Base-by-base conservation (phyloP, 2,329 filamentous ascomycete species). In the Blastomyces percursus region DNA sequence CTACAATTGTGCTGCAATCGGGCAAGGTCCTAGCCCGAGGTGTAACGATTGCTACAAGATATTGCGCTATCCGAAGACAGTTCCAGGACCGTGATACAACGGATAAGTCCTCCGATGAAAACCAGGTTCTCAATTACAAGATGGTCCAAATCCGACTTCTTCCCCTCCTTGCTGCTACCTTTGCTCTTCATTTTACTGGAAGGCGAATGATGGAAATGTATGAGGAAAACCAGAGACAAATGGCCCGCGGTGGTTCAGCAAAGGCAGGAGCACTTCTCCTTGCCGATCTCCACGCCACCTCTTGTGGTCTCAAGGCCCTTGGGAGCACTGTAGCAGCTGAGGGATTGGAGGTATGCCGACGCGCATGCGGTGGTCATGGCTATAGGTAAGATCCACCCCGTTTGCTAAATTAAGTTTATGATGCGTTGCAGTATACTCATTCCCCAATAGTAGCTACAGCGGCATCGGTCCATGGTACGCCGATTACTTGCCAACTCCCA, bases 181-280 rank as follows among this genome's bases (percentile, higher is more conserved):
- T 88, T 66, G 88, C 89, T n/a, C 79, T 91, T 14, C 87, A 90
- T 73, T 91, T 91, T 71, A 91, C 89, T 24, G 88, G 89, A 40
- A 84, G 86, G 62, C 83, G 83, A 46, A 91, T 91, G 88, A 88
- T 90, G 80, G 79, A 78, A 3, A 77, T 91, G 24, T 91, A 91
- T 72, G 76, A 87, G 69, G 84, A 87, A 67, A 90, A 88, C 73
- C 86, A 90, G 75, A 84, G 83, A 73, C 84, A 81, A 65, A 88
- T 90, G 82, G 77, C 79, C 48, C 74, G 75, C 8, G 74, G 69
- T 76, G 77, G 66, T 69, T 76, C 87, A 35, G 83, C 82, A 6
- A 81, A 86, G 32, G 86, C 86, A 1, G 86, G 85, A 50, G 85
- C 84, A 48, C 86, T 89, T 65, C 77, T 87, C 38, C 78, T 91